Percentiles rank a stretch among this genome's conserved stretches.
phyloP scores from a whole-genome alignment of 2,329 filamentous ascomycete genomes.

The Cordyceps cateniannulata region DNA sequence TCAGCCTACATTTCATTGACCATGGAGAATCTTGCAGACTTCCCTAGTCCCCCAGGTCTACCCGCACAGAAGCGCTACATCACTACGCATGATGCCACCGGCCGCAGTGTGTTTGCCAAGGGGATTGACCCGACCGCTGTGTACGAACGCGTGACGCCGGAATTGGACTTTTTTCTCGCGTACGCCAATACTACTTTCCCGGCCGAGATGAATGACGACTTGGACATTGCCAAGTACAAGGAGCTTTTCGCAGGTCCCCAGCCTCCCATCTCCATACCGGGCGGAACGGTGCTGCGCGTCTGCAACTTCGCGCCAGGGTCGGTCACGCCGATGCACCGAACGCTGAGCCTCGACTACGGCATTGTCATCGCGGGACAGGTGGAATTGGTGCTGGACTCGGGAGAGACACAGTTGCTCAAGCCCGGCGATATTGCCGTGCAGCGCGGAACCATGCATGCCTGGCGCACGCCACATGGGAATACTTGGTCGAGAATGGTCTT shows the following conservation, averaged over 20 bases:
- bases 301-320: constrained; percentile 15
- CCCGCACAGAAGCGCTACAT: too few species aligned
- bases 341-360: constrained; percentile 48
- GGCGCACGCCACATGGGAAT: constrained; percentile 33
- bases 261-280: background rate
- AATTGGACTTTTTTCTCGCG: background rate
- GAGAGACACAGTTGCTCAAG: constrained; percentile 37
- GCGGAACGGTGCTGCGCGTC: constrained; percentile 1
- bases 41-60: too few species aligned
- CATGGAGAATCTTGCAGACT: too few species aligned
- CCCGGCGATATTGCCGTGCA: constrained; percentile 49
- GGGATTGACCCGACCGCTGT: too few species aligned
- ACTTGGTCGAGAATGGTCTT: background rate
- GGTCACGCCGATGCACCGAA: constrained; percentile 32
- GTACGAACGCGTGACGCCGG: too few species aligned
- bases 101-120: too few species aligned
- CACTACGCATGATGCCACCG: too few species aligned
- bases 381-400: constrained; percentile 46
- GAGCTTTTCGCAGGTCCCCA: background rate
- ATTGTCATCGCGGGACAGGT: constrained; percentile 48
- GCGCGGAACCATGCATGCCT: constrained; percentile 50
- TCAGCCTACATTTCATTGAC: too few species aligned
- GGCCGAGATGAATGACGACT: background rate
- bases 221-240: background rate
- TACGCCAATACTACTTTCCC: background rate